Base-by-base conservation (phyloP, 2,329 filamentous ascomycete genomes). In the Fusarium buharicum region DNA sequence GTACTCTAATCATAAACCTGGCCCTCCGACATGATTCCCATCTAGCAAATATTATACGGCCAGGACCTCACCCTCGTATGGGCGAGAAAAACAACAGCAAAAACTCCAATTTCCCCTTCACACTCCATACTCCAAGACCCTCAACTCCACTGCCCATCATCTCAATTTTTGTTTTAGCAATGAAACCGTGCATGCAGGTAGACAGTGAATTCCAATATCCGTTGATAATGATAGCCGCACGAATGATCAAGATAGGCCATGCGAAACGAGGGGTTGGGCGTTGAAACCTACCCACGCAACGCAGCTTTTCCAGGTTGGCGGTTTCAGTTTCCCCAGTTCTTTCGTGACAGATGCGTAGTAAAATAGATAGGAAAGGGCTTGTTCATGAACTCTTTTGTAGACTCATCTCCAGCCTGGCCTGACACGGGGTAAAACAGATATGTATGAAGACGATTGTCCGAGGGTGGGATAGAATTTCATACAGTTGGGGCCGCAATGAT, bases 31-130 rank as follows among this genome's bases (percentile, higher is more conserved):
- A 48, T 22, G 39, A 13, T 40, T 50, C 17, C 48, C 39, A 40
- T 65, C 40, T 65, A 65, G 57, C 39, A 50, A 57, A 54, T 62
- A 65, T 65, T 62, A 62, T 40, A 36, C 27, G 52, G 40, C 39
- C 43, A 65, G 39, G 27, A 33, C 24, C 33, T 48, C 31, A n/a
- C 43, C 45, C 13, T 38, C 39, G 47, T 38, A 31, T 27, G 27
- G 43, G 18, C n/a, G 20, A 47, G 41, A 34, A 54, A 59, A 47
- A 49, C 18, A 49, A 31, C 30, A 52, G 14, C 33, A 66, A 46
- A 7, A 65, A 65, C 62, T 63, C 62, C 57, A 58, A 48, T 24
- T 49, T 50, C 38, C 17, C 47, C 39, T 50, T 24, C 52, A 33
- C 37, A 30, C 49, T 44, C 38, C 46, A 27, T 65, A 62, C 58